Evolutionary conservation across 2,329 filamentous ascomycete species (phyloP).

Genomic region (Cytospora chrysosperma): DNA sequence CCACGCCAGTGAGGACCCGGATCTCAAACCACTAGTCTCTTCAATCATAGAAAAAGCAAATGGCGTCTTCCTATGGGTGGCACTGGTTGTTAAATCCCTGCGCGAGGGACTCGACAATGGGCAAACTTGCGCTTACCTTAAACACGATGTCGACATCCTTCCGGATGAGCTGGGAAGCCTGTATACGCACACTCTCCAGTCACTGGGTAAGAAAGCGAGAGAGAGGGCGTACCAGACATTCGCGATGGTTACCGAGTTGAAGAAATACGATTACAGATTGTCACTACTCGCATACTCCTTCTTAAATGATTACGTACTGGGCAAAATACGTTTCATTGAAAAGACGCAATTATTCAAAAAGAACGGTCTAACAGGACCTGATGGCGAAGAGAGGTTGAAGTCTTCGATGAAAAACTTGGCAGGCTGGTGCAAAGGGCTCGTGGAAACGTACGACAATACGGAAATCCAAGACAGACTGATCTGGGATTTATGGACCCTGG

Average conservation of each 20-base stretch:
- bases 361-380: background rate
- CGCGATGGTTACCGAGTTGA: background rate
- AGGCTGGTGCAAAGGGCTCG: constrained; percentile 9
- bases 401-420: background rate
- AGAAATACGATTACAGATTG: background rate
- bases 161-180: constrained; percentile 4
- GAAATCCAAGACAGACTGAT: accelerated
- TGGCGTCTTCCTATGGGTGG: constrained; percentile 11
- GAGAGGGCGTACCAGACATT: constrained; percentile 7
- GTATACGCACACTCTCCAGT: background rate
- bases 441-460: background rate
- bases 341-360: background rate
- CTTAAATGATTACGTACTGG: background rate
- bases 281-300: constrained; percentile 11
- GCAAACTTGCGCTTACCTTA: background rate
- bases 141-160: background rate
- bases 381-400: background rate
- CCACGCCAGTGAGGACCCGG: background rate
- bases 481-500: background rate
- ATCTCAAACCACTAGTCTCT: background rate
- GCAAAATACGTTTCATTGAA: background rate
- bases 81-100: constrained; percentile 4
- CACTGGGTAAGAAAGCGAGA: background rate
- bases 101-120: constrained; percentile 3
- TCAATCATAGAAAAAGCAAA: constrained; percentile 3